phyloP scores from a whole-genome alignment of 2,329 filamentous ascomycete species.

The Diplodia intermedia region DNA sequence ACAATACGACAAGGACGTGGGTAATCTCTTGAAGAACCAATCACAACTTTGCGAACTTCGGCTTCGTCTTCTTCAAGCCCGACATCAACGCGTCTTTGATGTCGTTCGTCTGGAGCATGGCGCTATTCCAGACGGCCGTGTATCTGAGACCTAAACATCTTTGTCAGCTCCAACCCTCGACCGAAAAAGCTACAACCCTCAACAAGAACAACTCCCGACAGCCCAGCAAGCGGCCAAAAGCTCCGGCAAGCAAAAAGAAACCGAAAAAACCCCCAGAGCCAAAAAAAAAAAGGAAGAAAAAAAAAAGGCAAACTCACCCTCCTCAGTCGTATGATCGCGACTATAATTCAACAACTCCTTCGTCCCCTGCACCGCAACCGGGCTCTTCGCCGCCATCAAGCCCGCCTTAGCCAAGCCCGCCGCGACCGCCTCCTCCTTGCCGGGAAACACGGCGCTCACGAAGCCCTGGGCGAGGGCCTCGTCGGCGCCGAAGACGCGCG shows the following conservation, averaged over 20 bases:
- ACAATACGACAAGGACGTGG: not conserved
- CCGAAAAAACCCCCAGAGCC: not conserved
- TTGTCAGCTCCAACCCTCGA: not conserved
- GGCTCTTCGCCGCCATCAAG: constrained; percentile 79
- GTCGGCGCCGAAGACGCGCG: constrained; percentile 70
- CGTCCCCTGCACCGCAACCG: constrained; percentile 84
- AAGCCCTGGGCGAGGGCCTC: constrained; percentile 76
- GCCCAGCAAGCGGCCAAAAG: too few relatives aligned
- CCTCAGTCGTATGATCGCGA: constrained; percentile 76
- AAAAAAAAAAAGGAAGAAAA: constrained; percentile 23
- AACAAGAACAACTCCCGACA: not conserved
- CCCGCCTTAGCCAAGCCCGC: constrained; percentile 69
- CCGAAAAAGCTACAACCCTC: not conserved
- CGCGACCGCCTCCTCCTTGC: constrained; percentile 66
- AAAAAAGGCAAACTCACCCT: constrained; percentile 53
- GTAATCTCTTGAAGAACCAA: not conserved
- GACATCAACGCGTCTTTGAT: constrained; percentile 76
- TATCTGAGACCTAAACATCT: constrained; percentile 68
- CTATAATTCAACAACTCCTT: constrained; percentile 87
- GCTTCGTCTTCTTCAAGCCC: constrained; percentile 77
- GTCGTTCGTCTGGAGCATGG: constrained; percentile 81
- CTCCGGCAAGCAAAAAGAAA: too few relatives aligned
- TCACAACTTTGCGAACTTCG: constrained; percentile 84
- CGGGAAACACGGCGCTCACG: constrained; percentile 69
- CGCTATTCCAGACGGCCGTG: constrained; percentile 86